Evolutionary conservation across 805 yeast species (phyloP).

Genomic region (Candida nonsorbophila): DNA sequence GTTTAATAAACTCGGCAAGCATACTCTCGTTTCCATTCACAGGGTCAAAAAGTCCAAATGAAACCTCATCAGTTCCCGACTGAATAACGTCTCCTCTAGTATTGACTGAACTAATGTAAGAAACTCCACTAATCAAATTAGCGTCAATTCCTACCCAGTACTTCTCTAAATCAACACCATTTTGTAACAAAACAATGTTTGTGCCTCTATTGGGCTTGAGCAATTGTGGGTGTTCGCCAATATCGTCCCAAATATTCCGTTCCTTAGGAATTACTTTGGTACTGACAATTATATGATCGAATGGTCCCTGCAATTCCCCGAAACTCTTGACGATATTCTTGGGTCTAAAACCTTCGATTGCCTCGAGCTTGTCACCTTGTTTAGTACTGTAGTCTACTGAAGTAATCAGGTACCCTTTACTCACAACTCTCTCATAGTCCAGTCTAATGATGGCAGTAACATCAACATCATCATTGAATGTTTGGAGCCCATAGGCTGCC

Average conservation of each 20-base stretch:
- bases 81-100: conserved; percentile 19
- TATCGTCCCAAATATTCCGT: conserved; percentile 19
- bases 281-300: conserved; percentile 27
- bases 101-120: conserved; percentile 28
- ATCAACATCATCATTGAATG: conserved; percentile 17
- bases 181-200: conserved; percentile 18
- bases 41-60: conserved; percentile 21
- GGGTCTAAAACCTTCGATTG: conserved; percentile 19
- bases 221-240: conserved; percentile 9
- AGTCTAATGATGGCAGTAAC: conserved; percentile 29
- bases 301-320: conserved; percentile 24
- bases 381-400: conserved; percentile 22
- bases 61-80: conserved; percentile 18
- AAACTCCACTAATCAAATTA: conserved; percentile 25
- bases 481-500: conserved; percentile 23
- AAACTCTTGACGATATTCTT: conserved; percentile 19
- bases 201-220: conserved; percentile 13
- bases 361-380: conserved; percentile 11
- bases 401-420: conserved; percentile 23
- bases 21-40: conserved; percentile 13
- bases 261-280: conserved; percentile 29
- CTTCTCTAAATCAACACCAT: conserved; percentile 18
- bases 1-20: conserved; percentile 16
- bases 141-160: conserved; percentile 14
- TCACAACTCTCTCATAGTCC: conserved; percentile 20